Evolutionary conservation across 108 stramenopile species (phyloP).

Genomic region (Cyclotella distinguenda): DNA sequence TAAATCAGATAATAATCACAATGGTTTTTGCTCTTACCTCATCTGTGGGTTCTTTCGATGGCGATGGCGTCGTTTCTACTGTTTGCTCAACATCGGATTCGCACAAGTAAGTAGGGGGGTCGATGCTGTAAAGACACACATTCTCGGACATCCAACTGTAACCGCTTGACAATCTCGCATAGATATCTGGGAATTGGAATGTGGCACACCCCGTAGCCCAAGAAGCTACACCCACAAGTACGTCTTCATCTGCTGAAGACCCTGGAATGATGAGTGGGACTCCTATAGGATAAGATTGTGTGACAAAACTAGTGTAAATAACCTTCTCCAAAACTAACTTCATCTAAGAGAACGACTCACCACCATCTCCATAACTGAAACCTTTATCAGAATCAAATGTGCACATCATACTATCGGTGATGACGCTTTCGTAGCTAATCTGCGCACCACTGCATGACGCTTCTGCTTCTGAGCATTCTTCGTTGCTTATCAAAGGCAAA

Average conservation of each 20-base stretch:
- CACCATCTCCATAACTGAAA: no score
- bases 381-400: no score
- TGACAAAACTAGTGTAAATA: not conserved
- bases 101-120: slow-evolving; percentile 31
- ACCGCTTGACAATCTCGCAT: slow-evolving; percentile 37
- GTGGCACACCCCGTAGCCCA: slow-evolving; percentile 15
- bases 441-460: slow-evolving; percentile 1
- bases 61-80: no score
- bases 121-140: slow-evolving; percentile 28
- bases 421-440: no score
- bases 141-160: slow-evolving; percentile 19
- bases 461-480: slow-evolving; percentile 13
- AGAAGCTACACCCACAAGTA: slow-evolving; percentile 33
- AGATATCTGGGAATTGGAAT: slow-evolving; percentile 1
- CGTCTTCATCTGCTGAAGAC: slow-evolving; percentile 16
- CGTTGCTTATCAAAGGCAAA: slow-evolving; percentile 41
- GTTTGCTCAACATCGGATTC: no score
- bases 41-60: no score
- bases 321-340: no score
- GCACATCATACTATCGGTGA: slow-evolving; percentile 3
- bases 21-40: no score
- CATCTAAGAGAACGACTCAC: no score
- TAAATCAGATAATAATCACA: no score
- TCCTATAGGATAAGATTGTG: not conserved
- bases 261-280: slow-evolving; percentile 22